Conservation (phyloP, 345 rosid species). For the Arabidopsis thaliana region TAIR10.1 NC_003070.9:23128001-23128500, state of each 20-base stretch:
- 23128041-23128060: slow-evolving; percentile 11
- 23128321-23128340: background rate
- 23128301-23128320: background rate
- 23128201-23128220: background rate
- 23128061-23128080: background rate
- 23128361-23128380: background rate
- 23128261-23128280: background rate
- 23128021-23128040: no score
- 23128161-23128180: background rate
- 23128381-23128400: background rate
- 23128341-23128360: background rate
- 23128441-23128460: slow-evolving; percentile 8
- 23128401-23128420: background rate
- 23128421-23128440: background rate
- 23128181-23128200: background rate
- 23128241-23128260: background rate
- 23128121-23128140: background rate
- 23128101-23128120: background rate
- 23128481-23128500: background rate
- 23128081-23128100: background rate
- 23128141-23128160: background rate
- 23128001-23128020: no score
- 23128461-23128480: background rate
- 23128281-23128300: background rate
- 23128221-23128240: background rate